Percentiles rank a stretch among this genome's conserved stretches.
Conservation (phyloP, 257 asterid genomes). For the Solanum peruvianum region DNA sequence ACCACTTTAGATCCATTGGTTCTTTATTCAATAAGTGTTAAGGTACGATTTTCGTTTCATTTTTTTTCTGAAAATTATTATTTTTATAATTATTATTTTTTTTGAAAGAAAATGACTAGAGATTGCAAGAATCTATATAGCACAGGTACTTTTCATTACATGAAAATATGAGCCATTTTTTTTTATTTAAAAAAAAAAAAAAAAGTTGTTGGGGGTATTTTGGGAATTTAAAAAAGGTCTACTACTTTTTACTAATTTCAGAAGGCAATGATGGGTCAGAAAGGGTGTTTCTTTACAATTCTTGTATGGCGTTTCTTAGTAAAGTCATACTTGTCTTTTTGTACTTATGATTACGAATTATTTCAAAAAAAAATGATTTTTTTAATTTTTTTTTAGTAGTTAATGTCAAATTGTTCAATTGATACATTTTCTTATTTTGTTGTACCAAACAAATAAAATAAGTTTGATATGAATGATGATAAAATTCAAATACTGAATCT, state of each 20-base stretch:
- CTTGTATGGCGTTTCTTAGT: constrained; percentile 2
- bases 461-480: background rate
- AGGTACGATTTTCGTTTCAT: constrained; percentile 28
- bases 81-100: too few relatives aligned
- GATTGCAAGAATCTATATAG: constrained; percentile 47
- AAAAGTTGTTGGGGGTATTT: background rate
- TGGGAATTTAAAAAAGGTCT: constrained; percentile 6
- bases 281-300: constrained; percentile 1
- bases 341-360: background rate
- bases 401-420: background rate
- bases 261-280: constrained; percentile 7
- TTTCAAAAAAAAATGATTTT: background rate
- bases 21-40: constrained; percentile 89
- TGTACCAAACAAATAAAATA: background rate
- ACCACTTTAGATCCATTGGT: constrained; percentile 72
- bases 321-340: constrained; percentile 5
- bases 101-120: constrained; percentile 53
- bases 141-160: background rate
- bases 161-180: background rate
- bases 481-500: background rate
- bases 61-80: background rate
- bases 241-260: background rate
- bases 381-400: background rate
- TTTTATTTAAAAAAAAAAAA: too few relatives aligned
- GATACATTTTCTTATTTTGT: background rate